Evolutionary conservation across 1,284 basidiomycete genomes (phyloP).

Genomic region (Ustilago vetiveriae): DNA sequence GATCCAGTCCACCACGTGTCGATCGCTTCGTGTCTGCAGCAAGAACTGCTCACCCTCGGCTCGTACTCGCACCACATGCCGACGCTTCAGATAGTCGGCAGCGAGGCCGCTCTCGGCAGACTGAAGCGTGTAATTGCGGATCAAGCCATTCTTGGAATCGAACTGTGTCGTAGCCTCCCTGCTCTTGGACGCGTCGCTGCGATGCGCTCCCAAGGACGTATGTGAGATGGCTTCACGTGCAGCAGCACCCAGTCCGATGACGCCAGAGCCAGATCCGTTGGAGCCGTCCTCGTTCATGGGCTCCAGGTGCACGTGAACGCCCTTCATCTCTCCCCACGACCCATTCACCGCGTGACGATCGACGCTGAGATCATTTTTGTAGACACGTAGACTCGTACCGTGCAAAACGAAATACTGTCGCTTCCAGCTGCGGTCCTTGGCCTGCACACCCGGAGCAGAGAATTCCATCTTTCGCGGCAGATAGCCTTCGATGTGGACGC

Average conservation of each 20-base stretch:
- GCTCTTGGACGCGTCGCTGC: slow-evolving; percentile 9
- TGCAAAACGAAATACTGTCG: slow-evolving; percentile 88
- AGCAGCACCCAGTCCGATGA: slow-evolving; percentile 31
- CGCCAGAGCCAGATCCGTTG: slow-evolving; percentile 22
- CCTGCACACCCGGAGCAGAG: slow-evolving; percentile 80
- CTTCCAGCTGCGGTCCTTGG: slow-evolving; percentile 90
- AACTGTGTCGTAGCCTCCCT: slow-evolving; percentile 17
- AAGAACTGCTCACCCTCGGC: slow-evolving; percentile 96
- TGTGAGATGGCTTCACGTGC: slow-evolving; percentile 47
- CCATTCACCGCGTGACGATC: slow-evolving; percentile 64
- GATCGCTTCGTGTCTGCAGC: slow-evolving; percentile 85
- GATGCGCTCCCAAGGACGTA: slow-evolving; percentile 24
- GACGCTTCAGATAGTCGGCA: slow-evolving; percentile 92
- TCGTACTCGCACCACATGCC: slow-evolving; percentile 91
- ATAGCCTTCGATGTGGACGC: slow-evolving; percentile 83
- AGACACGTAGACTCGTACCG: slow-evolving; percentile 87
- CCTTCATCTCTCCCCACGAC: slow-evolving; percentile 66
- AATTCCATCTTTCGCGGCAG: slow-evolving; percentile 97
- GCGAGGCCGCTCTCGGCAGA: slow-evolving; percentile 90
- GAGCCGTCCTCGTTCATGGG: slow-evolving; percentile 60
- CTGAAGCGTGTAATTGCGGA: slow-evolving; percentile 82
- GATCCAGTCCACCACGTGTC: slow-evolving; percentile 91
- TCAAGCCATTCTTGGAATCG: slow-evolving; percentile 61
- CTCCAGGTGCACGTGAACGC: slow-evolving; percentile 55
- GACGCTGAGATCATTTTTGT: slow-evolving; percentile 72